These are phyloP conservation scores for Melaleuca alternifolia DNA, from an alignment of 345 rosid genomes.

Conservation along the genomic window DNA sequence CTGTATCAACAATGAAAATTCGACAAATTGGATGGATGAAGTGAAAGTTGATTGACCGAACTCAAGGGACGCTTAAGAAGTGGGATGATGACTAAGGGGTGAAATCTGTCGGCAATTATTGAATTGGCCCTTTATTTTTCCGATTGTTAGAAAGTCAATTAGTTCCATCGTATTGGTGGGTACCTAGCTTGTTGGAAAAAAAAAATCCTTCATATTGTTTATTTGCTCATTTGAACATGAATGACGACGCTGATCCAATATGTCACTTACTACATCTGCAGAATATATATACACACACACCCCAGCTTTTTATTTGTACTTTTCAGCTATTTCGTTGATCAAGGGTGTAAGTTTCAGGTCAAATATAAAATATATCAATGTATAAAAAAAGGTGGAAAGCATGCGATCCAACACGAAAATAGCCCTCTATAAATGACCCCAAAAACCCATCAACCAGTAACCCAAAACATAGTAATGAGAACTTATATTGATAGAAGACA, in stretches of 20 bases:
- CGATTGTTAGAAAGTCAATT: not conserved
- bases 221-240: not conserved
- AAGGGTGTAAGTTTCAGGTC: not conserved
- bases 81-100: not conserved
- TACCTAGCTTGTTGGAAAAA: not conserved
- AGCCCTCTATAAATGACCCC: not conserved
- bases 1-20: not conserved
- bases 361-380: not conserved
- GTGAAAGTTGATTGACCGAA: not conserved
- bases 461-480: not conserved
- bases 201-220: not conserved
- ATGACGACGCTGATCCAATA: not conserved
- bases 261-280: not conserved
- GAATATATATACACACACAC: not conserved
- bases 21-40: not conserved
- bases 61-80: not conserved
- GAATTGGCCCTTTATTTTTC: not conserved
- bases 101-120: not conserved
- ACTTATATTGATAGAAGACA: accelerated
- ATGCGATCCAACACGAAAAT: not conserved
- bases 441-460: not conserved
- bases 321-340: not conserved
- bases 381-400: not conserved
- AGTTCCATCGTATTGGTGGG: not conserved
- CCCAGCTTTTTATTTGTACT: not conserved